Evolutionary conservation across 345 rosid species (phyloP), one percentile per base, ranked within the genome.

Genomic region (Populus davidiana): DNA sequence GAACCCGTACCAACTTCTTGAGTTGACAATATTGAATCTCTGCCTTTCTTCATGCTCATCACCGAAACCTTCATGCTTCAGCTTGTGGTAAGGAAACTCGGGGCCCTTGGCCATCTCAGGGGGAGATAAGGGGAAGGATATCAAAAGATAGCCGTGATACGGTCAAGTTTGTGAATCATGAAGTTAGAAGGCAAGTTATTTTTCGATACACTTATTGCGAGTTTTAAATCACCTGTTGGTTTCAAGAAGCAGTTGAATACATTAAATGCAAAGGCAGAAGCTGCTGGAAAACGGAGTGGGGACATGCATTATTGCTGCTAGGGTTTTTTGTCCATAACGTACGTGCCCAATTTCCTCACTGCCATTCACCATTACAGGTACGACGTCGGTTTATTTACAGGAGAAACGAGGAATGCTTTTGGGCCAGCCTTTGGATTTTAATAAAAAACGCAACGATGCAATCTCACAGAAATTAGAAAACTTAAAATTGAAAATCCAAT

Each of bases 41-140:
- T 65, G 77, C 23, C 75, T 73, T 31, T 39, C 82, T 10, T 74
- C 63, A 73, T 67, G 70, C 4, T 47, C 82, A 29, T 70, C 86
- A 35, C 3, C 3, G 23, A 52, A 5, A 10, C n/a, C 70, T 66
- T 85, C 87, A 49, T 76, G 65, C 54, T 41, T 83, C 75, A 88
- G 79, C 75, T 81, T 88, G n/a, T 78, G 88, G 80, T 90, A 88
- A 25, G 81, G 49, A 64, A 87, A 82, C 78, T 33, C 79, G 77
- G 77, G 16, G 41, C 52, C 75, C 16, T 71, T 79, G 69, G 79
- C 72, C 88, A 83, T 88, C 69, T 80, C 82, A 72, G 62, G 47
- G 29, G 69, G 75, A 54, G 76, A 80, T 49, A 1, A 31, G 44
- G 31, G 23, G 11, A 44, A 77, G 52, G 12, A 70, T 25, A 72